A percentile compares a stretch with the other conserved stretches of the same genome.
These are phyloP conservation scores for Ascochyta clinopodiicola DNA, from an alignment of 2,329 filamentous ascomycete species.

Conservation along the genomic window DNA sequence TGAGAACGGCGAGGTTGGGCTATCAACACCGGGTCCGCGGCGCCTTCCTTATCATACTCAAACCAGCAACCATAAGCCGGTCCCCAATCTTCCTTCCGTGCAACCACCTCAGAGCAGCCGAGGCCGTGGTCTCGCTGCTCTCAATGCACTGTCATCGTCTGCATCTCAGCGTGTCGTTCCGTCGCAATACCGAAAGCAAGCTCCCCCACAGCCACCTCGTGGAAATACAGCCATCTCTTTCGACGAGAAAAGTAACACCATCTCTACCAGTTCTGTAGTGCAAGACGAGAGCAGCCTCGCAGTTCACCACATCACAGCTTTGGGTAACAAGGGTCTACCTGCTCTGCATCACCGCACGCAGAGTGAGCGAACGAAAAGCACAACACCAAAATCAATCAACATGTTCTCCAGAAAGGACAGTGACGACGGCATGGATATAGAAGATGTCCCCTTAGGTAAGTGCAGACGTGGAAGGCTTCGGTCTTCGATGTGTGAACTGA, in stretches of 20 bases:
- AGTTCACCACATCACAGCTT: background rate
- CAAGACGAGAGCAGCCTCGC: background rate
- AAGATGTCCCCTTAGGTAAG: conserved; percentile 1
- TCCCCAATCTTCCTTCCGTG: background rate
- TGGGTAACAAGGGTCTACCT: background rate
- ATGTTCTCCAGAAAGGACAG: background rate
- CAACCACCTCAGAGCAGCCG: background rate
- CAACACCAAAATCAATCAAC: background rate
- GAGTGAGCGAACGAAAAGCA: background rate
- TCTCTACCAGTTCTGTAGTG: background rate
- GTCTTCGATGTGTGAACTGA: background rate
- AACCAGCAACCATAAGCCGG: background rate
- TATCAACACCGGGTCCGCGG: background rate
- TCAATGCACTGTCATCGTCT: background rate
- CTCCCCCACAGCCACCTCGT: background rate
- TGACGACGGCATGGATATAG: background rate
- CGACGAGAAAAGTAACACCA: background rate
- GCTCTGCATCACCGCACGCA: conserved; percentile 7
- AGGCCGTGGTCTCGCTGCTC: background rate
- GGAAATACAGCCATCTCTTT: background rate
- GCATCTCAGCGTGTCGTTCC: background rate
- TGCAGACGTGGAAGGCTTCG: background rate
- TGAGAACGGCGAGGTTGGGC: background rate
- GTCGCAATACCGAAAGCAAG: background rate
- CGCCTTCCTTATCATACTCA: background rate